These are phyloP conservation scores for Bremia lactucae DNA, from an alignment of 352 stramenopile species.

Conservation along the genomic window DNA sequence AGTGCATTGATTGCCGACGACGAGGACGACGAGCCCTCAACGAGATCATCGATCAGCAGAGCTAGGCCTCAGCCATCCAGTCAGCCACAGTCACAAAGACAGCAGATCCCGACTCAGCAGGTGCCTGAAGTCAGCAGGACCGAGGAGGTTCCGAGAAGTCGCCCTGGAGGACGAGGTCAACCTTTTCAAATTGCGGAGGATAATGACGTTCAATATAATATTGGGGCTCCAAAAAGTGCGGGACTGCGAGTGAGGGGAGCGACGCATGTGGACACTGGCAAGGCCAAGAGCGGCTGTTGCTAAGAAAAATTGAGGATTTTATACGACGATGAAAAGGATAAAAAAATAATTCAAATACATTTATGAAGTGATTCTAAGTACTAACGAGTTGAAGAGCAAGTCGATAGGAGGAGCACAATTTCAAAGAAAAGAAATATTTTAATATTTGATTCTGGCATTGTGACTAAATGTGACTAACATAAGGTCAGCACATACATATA, in stretches of 20 bases:
- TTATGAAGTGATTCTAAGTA: no score
- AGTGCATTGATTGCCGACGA: slow-evolving; percentile 67
- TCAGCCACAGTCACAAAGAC: slow-evolving; percentile 1
- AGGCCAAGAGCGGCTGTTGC: slow-evolving; percentile 52
- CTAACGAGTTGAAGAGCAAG: no score
- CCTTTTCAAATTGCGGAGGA: slow-evolving; percentile 57
- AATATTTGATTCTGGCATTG: no score
- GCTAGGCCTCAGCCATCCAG: no score
- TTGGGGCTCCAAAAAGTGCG: slow-evolving; percentile 20
- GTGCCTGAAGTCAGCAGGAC: slow-evolving; percentile 20
- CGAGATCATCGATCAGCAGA: slow-evolving; percentile 18
- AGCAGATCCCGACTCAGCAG: slow-evolving; percentile 3
- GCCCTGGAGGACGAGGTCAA: slow-evolving; percentile 38
- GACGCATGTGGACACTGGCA: slow-evolving; percentile 35
- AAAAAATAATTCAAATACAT: no score
- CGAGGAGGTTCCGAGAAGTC: slow-evolving; percentile 23
- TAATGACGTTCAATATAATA: slow-evolving; percentile 22
- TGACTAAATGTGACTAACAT: no score
- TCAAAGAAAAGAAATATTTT: no score
- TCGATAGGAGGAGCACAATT: no score
- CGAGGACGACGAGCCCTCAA: slow-evolving; percentile 16
- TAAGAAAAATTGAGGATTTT: slow-evolving; percentile 11
- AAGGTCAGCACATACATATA: no score
- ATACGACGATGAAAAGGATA: slow-evolving; percentile 7
- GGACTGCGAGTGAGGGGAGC: slow-evolving; percentile 40